phyloP scores from a whole-genome alignment of 768 basidiomycete genomes.

The Russula brevipes region DNA sequence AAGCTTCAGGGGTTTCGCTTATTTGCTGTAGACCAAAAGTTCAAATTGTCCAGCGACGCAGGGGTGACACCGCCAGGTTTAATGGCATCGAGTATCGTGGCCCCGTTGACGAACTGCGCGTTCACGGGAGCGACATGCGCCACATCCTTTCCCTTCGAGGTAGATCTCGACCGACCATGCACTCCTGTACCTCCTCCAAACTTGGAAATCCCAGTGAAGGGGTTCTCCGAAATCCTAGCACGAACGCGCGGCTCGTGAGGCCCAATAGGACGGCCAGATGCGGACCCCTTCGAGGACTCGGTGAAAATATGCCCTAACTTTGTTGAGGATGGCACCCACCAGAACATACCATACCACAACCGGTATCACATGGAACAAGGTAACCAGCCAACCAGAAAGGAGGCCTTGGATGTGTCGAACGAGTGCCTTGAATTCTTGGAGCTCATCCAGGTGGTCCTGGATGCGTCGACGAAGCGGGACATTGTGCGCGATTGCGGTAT shows the following conservation, averaged over 20 bases:
- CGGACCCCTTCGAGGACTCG: neutral
- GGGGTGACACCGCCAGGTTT: neutral
- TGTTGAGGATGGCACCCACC: neutral
- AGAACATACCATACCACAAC: neutral
- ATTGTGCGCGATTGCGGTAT: conserved; percentile 2
- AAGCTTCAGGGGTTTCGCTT: no score
- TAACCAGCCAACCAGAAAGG: conserved; percentile 3
- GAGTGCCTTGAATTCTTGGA: neutral
- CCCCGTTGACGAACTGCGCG: neutral
- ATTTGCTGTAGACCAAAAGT: no score
- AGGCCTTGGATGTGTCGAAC: neutral
- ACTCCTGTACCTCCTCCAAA: neutral
- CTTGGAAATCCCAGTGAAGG: no score
- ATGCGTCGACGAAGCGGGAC: conserved; percentile 1
- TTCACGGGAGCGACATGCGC: neutral
- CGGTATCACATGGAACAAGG: neutral
- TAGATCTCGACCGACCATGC: neutral
- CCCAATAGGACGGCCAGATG: neutral
- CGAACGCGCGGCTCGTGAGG: neutral
- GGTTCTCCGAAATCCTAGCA: neutral
- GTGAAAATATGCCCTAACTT: neutral
- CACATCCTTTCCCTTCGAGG: neutral
- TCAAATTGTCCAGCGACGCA: neutral
- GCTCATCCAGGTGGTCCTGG: neutral
- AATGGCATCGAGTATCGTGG: neutral